phyloP scores from a whole-genome alignment of 2,329 filamentous ascomycete species.

The Thermoascus crustaceus region DNA sequence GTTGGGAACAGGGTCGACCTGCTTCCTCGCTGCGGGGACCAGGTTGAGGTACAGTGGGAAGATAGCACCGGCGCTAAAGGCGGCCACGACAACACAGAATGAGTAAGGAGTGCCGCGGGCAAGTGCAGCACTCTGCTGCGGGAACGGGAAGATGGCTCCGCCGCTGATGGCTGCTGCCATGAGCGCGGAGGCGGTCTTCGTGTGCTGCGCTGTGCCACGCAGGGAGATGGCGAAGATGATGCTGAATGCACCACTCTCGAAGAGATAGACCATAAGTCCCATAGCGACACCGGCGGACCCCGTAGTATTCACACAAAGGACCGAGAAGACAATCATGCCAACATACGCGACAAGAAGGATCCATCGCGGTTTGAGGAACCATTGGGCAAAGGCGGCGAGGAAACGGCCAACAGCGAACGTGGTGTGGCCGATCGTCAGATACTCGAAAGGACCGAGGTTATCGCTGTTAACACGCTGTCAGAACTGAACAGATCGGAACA shows the following conservation, averaged over 20 bases:
- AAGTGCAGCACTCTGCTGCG: slow-evolving; percentile 41
- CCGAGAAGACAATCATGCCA: slow-evolving; percentile 45
- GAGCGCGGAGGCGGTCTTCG: slow-evolving; percentile 48
- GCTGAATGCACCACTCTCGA: slow-evolving; percentile 53
- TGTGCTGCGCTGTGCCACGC: slow-evolving; percentile 50
- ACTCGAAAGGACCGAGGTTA: slow-evolving; percentile 30
- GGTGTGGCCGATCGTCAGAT: slow-evolving; percentile 48
- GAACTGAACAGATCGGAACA: not conserved
- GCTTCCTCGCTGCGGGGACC: slow-evolving; percentile 38
- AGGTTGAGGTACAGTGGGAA: slow-evolving; percentile 49
- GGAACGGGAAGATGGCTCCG: slow-evolving; percentile 48
- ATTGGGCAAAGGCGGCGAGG: slow-evolving; percentile 44
- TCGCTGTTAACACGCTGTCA: slow-evolving; percentile 10
- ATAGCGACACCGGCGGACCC: slow-evolving; percentile 40
- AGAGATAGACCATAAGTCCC: slow-evolving; percentile 48
- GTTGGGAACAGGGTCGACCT: slow-evolving; percentile 44
- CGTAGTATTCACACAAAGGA: slow-evolving; percentile 43
- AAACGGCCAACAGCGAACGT: slow-evolving; percentile 53
- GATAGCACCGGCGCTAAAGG: slow-evolving; percentile 43
- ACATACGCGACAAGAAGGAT: slow-evolving; percentile 48
- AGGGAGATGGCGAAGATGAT: slow-evolving; percentile 52
- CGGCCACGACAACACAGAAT: slow-evolving; percentile 46
- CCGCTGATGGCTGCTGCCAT: slow-evolving; percentile 48
- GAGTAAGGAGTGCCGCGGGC: slow-evolving; percentile 38
- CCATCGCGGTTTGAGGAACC: slow-evolving; percentile 50